These are phyloP conservation scores for Hysterium pulicare DNA, from an alignment of 2,329 filamentous ascomycete genomes.

Conservation along the genomic window DNA sequence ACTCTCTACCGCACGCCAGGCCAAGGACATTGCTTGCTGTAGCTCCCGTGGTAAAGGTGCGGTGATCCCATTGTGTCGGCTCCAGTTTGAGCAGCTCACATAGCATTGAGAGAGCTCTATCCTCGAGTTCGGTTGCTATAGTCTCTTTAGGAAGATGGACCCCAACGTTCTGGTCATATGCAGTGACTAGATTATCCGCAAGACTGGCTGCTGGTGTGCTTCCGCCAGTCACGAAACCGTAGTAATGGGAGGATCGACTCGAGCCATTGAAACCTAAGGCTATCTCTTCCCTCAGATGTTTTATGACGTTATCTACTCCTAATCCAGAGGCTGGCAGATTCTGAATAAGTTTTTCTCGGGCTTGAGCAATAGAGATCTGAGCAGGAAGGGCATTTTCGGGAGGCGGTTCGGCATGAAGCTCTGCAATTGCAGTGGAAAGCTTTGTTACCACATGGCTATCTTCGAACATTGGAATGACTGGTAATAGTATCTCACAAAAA, in stretches of 20 bases:
- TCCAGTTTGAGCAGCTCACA: slow-evolving; percentile 63
- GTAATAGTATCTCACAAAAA: too few species aligned
- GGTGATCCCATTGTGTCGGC: slow-evolving; percentile 61
- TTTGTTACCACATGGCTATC: slow-evolving; percentile 12
- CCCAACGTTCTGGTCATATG: slow-evolving; percentile 77
- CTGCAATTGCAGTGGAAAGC: slow-evolving; percentile 23
- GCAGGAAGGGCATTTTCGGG: slow-evolving; percentile 35
- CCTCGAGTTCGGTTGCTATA: slow-evolving; percentile 73
- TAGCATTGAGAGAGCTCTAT: slow-evolving; percentile 66
- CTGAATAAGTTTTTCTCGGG: slow-evolving; percentile 34
- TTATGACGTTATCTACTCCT: slow-evolving; percentile 41
- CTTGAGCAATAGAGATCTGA: slow-evolving; percentile 20
- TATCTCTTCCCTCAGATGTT: slow-evolving; percentile 47
- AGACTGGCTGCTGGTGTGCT: slow-evolving; percentile 73
- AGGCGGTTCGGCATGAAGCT: slow-evolving; percentile 16
- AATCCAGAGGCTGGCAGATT: slow-evolving; percentile 40
- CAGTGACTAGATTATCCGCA: slow-evolving; percentile 79
- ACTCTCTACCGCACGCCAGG: slow-evolving; percentile 69
- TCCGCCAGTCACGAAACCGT: slow-evolving; percentile 85
- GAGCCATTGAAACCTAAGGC: slow-evolving; percentile 62
- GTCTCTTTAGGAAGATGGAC: slow-evolving; percentile 78
- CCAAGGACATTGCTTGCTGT: slow-evolving; percentile 65
- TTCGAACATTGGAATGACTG: slow-evolving; percentile 16
- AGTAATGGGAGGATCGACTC: slow-evolving; percentile 56
- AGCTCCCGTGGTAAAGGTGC: slow-evolving; percentile 74